Evolutionary conservation across 2,329 filamentous ascomycete genomes (phyloP).

Genomic region (Chrysosphaeria jannelii): DNA sequence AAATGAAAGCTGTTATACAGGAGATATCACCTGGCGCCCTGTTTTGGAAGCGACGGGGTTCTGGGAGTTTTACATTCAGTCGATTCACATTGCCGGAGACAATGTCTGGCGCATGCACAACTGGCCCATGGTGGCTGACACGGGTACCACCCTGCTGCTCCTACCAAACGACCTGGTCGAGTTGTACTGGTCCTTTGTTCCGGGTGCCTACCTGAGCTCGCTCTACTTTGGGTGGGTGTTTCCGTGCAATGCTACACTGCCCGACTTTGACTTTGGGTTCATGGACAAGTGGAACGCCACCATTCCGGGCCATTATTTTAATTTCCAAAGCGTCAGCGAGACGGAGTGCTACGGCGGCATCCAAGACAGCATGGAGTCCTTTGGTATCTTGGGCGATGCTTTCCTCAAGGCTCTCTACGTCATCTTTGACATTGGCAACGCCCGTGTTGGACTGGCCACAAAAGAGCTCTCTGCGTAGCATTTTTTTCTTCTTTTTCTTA

Average conservation of each 20-base stretch:
- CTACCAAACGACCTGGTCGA: conserved; percentile 22
- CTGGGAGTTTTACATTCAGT: conserved; percentile 11
- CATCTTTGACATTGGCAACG: conserved; percentile 29
- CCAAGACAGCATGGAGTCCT: conserved; percentile 20
- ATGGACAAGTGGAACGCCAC: conserved; percentile 13
- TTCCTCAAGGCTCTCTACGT: conserved; percentile 55
- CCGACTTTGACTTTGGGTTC: conserved; percentile 20
- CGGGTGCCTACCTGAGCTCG: conserved; percentile 17
- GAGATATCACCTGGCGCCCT: conserved; percentile 13
- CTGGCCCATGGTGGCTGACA: conserved; percentile 30
- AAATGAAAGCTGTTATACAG: conserved; percentile 11
- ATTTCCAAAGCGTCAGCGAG: conserved; percentile 16
- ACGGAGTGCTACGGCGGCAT: conserved; percentile 46
- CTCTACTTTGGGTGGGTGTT: conserved; percentile 18
- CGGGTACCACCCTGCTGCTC: conserved; percentile 36
- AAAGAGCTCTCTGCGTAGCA: conserved; percentile 10
- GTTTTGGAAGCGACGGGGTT: conserved; percentile 21
- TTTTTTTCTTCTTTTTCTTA: neutral
- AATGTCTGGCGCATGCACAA: conserved; percentile 10
- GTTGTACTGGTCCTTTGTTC: conserved; percentile 26
- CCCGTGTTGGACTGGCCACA: conserved; percentile 16
- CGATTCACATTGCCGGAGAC: conserved; percentile 9
- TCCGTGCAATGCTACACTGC: conserved; percentile 18
- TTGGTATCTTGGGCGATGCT: conserved; percentile 46
- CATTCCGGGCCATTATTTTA: conserved; percentile 18